These are phyloP conservation scores for Perkinsus chesapeaki DNA, from an alignment of 169 alveolate species.

Conservation along the genomic window DNA sequence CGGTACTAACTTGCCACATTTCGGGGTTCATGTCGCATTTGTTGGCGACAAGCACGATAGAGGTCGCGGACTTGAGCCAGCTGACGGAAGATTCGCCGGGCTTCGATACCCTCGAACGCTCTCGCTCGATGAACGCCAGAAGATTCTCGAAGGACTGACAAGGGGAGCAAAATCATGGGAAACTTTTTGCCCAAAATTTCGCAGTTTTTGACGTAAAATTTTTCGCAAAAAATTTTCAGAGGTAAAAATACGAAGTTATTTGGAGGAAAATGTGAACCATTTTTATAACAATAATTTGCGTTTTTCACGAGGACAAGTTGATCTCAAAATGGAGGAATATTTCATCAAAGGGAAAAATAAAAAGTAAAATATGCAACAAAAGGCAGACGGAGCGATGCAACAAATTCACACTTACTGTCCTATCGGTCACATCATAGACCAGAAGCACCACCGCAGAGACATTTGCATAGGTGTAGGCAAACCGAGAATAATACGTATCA, in stretches of 20 bases:
- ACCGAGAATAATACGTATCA: not conserved
- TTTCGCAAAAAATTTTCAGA: too few relatives aligned
- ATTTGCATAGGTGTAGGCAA: not conserved
- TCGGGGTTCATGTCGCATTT: not conserved
- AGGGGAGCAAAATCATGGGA: not conserved
- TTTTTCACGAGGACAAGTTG: too few relatives aligned
- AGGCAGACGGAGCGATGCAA: not conserved
- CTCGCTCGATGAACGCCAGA: not conserved
- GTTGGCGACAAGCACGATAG: not conserved
- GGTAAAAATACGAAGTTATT: too few relatives aligned
- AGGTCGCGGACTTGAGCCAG: not conserved
- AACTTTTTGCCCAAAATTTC: too few relatives aligned
- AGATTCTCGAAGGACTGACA: not conserved
- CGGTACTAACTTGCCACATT: not conserved
- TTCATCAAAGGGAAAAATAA: too few relatives aligned
- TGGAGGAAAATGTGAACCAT: too few relatives aligned
- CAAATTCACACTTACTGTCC: not conserved
- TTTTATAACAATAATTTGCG: too few relatives aligned
- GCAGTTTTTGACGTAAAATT: too few relatives aligned
- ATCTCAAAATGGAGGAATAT: too few relatives aligned
- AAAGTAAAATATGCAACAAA: too few relatives aligned
- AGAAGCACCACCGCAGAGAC: not conserved
- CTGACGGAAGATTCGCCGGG: not conserved
- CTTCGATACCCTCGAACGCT: not conserved
- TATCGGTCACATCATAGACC: not conserved